Evolutionary conservation across 371 early-diverging fungal genomes (phyloP), one percentile per base, ranked within the genome.

Genomic region (Apophysomyces trapeziformis): DNA sequence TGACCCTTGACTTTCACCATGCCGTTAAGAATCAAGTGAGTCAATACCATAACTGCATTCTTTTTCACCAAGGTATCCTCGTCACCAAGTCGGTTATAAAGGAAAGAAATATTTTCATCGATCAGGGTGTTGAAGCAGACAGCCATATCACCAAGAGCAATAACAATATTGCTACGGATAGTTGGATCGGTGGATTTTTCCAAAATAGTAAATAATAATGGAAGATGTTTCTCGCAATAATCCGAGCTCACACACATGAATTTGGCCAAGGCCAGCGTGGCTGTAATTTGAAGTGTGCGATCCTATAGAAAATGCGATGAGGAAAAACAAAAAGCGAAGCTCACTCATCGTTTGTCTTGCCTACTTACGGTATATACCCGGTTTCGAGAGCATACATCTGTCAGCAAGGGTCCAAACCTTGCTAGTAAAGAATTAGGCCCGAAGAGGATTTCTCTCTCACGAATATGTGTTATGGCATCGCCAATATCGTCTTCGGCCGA

Each of bases 1-100:
- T 98, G 97, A 6, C 98, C 98, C 75, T 98, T 99, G 60, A 96
- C 96, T 70, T 99, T 99, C 75, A 99, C 92, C 96, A 98, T 96
- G 39, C 99, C 98, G 74, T 98, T 98, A 58, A 99, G 79, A 44
- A 98, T 95, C 77, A 99, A 76, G 70, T 96, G 97, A 0, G 98
- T 96, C 57, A 99, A 75, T 7, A 99, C 99, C 98, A 99, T 98
- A 37, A 99, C 89, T 14, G 97, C 90, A 70, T 96, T 98, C 79
- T 95, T 96, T 74, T 95, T 93, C 54, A 97, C 96, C 12, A 88
- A 66, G 0, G 73, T 75, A 66, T 95, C 92, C 0, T 83, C 68
- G 71, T 97, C 97, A 12, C 84, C 79, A 41, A 99, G 84, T 4
- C 96, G 92, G 38, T 92, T 92, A 75, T 97, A 99, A 7, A 99